Conservation (phyloP, 805 yeast genomes). For the Saccharomycopsis schoenii region DNA sequence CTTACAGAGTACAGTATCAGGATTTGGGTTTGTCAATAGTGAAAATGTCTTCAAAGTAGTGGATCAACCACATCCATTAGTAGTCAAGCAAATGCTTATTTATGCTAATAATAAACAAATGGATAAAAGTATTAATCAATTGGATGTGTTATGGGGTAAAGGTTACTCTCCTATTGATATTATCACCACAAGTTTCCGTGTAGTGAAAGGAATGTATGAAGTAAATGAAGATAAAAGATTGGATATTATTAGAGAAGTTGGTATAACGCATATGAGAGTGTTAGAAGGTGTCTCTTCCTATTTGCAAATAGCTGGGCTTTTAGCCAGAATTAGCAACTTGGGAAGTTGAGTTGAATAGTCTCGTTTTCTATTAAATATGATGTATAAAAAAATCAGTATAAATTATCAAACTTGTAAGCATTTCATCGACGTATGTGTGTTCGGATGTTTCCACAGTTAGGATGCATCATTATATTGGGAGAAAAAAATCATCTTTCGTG, state of each 20-base stretch:
- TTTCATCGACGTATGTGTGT: neutral
- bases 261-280: slow-evolving; percentile 84
- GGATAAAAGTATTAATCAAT: slow-evolving; percentile 54
- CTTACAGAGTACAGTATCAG: slow-evolving; percentile 87
- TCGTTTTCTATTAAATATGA: neutral
- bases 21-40: slow-evolving; percentile 83
- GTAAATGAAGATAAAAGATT: slow-evolving; percentile 60
- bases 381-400: neutral
- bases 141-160: slow-evolving; percentile 70
- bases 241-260: slow-evolving; percentile 76
- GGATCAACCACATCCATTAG: slow-evolving; percentile 91
- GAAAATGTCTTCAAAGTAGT: slow-evolving; percentile 92
- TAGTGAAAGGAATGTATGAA: slow-evolving; percentile 64
- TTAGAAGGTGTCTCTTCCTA: slow-evolving; percentile 88
- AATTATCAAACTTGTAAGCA: neutral
- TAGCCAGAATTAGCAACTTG: slow-evolving; percentile 40
- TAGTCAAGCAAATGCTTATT: slow-evolving; percentile 62
- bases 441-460: neutral
- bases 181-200: slow-evolving; percentile 82
- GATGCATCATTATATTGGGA: neutral
- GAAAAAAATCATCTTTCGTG: neutral
- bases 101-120: slow-evolving; percentile 36
- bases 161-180: slow-evolving; percentile 94
- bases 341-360: neutral
- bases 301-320: slow-evolving; percentile 75